Conservation (phyloP, 805 yeast genomes). For the Lipomyces sp. region DNA sequence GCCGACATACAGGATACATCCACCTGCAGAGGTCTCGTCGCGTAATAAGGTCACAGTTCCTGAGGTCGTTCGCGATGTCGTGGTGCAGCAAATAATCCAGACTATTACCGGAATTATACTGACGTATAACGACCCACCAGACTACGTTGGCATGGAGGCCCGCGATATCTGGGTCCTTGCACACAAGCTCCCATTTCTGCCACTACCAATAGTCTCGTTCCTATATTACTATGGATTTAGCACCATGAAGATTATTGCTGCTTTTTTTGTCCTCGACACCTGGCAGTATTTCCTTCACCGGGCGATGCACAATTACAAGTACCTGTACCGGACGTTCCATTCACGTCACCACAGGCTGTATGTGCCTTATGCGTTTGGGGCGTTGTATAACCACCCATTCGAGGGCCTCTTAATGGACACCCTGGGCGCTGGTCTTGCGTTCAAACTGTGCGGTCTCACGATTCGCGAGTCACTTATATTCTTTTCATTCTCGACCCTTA, state of each 20-base stretch:
- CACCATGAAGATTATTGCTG: conserved; percentile 57
- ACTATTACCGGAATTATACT: conserved; percentile 67
- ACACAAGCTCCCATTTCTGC: conserved; percentile 50
- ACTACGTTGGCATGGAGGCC: conserved; percentile 32
- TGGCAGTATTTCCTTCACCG: conserved; percentile 96
- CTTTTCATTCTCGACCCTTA: conserved; percentile 87
- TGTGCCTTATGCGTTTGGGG: conserved; percentile 97
- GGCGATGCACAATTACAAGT: conserved; percentile 80
- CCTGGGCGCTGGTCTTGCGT: conserved; percentile 86
- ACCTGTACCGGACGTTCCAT: conserved; percentile 79
- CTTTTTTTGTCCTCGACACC: conserved; percentile 79
- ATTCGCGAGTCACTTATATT: conserved; percentile 78
- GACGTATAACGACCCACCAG: conserved; percentile 57
- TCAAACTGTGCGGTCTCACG: conserved; percentile 62
- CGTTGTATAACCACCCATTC: conserved; percentile 88
- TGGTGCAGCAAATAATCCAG: conserved; percentile 84
- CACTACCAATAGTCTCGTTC: conserved; percentile 55
- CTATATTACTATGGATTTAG: conserved; percentile 71
- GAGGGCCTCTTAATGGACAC: conserved; percentile 95
- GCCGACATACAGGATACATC: conserved; percentile 86
- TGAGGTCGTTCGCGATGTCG: conserved; percentile 80
- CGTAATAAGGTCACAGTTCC: conserved; percentile 74
- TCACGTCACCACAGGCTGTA: conserved; percentile 93
- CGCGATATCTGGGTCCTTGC: conserved; percentile 50
- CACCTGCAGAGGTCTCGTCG: conserved; percentile 78